Percentiles rank a stretch among this genome's conserved stretches.
Evolutionary conservation across 148 eudicot genomes (phyloP).

Genomic region (Amaranthus hypochondriacus): DNA sequence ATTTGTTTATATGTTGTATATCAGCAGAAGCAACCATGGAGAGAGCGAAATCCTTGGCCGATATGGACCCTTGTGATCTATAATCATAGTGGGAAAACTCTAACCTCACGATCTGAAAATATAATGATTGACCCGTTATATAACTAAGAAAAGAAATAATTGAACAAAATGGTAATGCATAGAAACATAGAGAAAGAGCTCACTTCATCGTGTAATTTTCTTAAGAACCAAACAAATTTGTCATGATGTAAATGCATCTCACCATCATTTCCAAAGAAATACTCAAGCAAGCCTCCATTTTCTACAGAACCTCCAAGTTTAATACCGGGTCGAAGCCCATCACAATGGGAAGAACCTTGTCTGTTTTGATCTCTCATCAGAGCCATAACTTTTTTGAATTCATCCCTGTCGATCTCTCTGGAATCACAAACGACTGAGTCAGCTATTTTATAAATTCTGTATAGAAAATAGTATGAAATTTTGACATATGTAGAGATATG

Average conservation of each 20-base stretch:
- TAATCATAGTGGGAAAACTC: conserved; percentile 67
- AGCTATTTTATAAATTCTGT: background rate
- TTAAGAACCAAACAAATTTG: conserved; percentile 63
- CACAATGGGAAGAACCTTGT: conserved; percentile 71
- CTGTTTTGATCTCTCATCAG: conserved; percentile 66
- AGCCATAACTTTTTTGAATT: conserved; percentile 63
- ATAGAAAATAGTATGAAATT: background rate
- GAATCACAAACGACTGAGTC: conserved; percentile 9
- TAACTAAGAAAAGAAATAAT: background rate
- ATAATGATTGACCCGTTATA: background rate
- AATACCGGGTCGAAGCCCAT: conserved; percentile 69
- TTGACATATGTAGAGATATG: background rate
- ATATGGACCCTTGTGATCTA: conserved; percentile 46
- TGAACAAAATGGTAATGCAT: conserved; percentile 5
- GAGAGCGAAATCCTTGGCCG: conserved; percentile 68
- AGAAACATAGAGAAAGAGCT: background rate
- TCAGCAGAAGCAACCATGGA: conserved; percentile 80
- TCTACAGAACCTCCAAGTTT: conserved; percentile 54
- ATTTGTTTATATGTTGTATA: conserved; percentile 45
- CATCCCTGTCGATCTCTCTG: conserved; percentile 70
- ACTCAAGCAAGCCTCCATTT: conserved; percentile 75
- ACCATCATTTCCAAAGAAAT: conserved; percentile 79
- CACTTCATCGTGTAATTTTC: conserved; percentile 73
- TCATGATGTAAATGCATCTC: conserved; percentile 46
- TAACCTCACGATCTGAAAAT: conserved; percentile 46